These are phyloP conservation scores for Leptographium galeiforme DNA, from an alignment of 2,329 filamentous ascomycete species.

Conservation along the genomic window DNA sequence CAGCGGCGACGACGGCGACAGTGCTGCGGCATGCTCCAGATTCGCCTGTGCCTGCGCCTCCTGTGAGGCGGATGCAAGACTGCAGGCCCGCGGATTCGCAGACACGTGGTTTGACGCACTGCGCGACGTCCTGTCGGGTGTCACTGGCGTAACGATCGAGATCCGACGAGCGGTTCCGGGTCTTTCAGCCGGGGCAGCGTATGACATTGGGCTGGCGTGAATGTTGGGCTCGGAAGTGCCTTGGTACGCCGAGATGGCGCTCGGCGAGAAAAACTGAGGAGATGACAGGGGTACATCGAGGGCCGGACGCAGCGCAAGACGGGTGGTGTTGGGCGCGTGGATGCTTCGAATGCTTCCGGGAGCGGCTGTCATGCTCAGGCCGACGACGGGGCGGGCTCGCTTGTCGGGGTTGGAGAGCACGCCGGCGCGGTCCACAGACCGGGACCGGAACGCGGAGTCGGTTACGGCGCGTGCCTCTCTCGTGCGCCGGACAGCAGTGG, in stretches of 20 bases:
- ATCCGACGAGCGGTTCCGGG: slow-evolving; percentile 34
- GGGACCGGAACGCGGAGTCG: slow-evolving; percentile 40
- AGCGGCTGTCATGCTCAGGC: slow-evolving; percentile 46
- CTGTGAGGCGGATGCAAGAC: background rate
- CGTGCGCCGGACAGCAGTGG: slow-evolving; percentile 21
- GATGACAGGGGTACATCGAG: background rate
- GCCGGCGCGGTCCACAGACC: slow-evolving; percentile 48
- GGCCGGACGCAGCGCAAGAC: background rate
- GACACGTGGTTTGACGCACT: background rate
- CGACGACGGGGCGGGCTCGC: slow-evolving; percentile 49
- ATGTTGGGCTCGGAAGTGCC: slow-evolving; percentile 32
- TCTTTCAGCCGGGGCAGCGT: slow-evolving; percentile 27
- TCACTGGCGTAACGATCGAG: slow-evolving; percentile 18
- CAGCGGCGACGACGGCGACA: background rate
- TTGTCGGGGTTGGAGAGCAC: slow-evolving; percentile 46
- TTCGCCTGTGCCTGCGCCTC: background rate
- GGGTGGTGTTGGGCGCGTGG: slow-evolving; percentile 19
- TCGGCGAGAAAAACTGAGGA: slow-evolving; percentile 22
- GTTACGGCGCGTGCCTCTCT: slow-evolving; percentile 22
- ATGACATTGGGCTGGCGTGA: slow-evolving; percentile 21
- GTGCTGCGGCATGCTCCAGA: background rate
- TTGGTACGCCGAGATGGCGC: slow-evolving; percentile 25
- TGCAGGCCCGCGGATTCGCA: background rate
- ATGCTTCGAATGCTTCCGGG: slow-evolving; percentile 48
- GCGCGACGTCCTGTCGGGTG: background rate